Evolutionary conservation across 495 filamentous ascomycete species (phyloP).

Genomic region (Hypomontagnella monticulosa): DNA sequence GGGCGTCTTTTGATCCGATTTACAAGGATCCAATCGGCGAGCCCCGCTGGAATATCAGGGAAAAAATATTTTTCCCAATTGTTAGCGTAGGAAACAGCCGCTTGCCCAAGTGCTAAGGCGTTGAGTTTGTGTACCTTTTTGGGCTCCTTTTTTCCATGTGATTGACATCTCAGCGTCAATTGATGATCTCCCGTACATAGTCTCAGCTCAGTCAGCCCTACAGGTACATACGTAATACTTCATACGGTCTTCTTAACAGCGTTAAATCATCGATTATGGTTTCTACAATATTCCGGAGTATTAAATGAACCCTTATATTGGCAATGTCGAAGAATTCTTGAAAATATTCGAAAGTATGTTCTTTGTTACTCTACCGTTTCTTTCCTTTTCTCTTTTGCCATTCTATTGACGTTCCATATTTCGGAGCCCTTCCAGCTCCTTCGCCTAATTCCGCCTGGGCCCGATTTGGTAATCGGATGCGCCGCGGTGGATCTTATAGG

Average conservation of each 20-base stretch:
- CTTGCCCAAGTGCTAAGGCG: not conserved
- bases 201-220: constrained; percentile 18
- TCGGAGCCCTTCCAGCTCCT: constrained; percentile 24
- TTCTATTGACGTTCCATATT: constrained; percentile 18
- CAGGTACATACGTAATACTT: not conserved
- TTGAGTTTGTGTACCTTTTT: not conserved
- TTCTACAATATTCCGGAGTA: constrained; percentile 3
- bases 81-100: constrained; percentile 1
- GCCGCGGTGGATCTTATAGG: constrained; percentile 44
- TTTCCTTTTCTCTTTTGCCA: constrained; percentile 18
- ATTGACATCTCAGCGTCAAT: not conserved
- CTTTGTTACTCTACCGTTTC: constrained; percentile 7
- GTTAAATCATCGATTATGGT: not conserved
- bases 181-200: too few relatives aligned
- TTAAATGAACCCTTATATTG: not conserved
- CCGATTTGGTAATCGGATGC: constrained; percentile 32
- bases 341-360: not conserved
- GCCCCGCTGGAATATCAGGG: constrained; percentile 25
- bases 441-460: constrained; percentile 18
- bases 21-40: constrained; percentile 6
- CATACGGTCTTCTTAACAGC: too few relatives aligned
- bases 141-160: not conserved
- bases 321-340: too few relatives aligned
- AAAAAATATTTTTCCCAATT: constrained; percentile 25
- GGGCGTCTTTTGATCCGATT: not conserved